phyloP scores from a whole-genome alignment of 768 basidiomycete genomes.

The Serendipita indica region DNA sequence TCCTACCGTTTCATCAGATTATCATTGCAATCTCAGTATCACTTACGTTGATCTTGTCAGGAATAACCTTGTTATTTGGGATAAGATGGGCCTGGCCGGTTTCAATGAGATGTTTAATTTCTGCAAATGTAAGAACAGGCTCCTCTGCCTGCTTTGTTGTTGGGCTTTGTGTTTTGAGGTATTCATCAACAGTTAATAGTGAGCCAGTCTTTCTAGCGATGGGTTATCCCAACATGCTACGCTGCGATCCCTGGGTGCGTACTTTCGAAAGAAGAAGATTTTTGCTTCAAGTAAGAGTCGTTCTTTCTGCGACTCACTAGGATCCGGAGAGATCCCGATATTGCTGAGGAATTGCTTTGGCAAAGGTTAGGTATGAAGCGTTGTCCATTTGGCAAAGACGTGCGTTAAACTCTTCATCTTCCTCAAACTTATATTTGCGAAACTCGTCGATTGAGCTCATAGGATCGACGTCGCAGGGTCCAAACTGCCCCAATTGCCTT shows the following conservation, averaged over 20 bases:
- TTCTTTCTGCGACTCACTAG: background rate
- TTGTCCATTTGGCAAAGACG: background rate
- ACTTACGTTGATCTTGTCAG: conserved; percentile 49
- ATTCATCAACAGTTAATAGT: background rate
- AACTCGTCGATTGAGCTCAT: background rate
- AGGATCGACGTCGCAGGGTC: background rate
- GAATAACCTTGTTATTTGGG: conserved; percentile 63
- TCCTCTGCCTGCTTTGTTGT: background rate
- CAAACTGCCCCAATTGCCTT: background rate
- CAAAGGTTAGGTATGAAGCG: background rate
- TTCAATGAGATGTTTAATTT: conserved; percentile 56
- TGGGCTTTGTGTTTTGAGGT: background rate
- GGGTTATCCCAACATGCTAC: background rate
- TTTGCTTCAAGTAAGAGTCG: background rate
- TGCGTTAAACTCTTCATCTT: background rate
- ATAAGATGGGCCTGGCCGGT: conserved; percentile 57
- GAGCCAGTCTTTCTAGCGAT: background rate
- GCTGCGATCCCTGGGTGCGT: background rate
- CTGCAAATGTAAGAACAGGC: conserved; percentile 38
- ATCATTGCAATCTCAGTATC: background rate
- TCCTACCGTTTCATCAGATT: conserved; percentile 26
- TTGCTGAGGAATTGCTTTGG: background rate
- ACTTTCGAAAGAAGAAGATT: conserved; percentile 7
- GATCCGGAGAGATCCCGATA: background rate
- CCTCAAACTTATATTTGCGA: background rate